Evolutionary conservation across 1,139 yeast genomes (phyloP).

Genomic region (Hansenula lynferdii): DNA sequence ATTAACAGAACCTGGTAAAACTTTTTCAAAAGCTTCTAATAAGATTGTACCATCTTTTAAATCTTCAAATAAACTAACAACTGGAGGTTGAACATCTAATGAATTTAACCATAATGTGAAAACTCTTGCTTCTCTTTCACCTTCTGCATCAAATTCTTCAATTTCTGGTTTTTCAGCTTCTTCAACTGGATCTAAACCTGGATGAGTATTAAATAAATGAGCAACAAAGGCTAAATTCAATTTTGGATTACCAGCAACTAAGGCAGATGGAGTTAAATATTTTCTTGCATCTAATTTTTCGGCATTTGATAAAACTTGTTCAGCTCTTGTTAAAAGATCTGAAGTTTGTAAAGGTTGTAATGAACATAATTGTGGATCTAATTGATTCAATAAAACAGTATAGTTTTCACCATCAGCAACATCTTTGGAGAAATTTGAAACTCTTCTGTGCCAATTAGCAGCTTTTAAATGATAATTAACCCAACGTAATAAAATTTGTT

Average conservation of each 20-base stretch:
- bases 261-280: constrained; percentile 87
- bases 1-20: constrained; percentile 88
- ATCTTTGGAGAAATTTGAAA: constrained; percentile 79
- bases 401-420: constrained; percentile 95
- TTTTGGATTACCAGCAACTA: constrained; percentile 95
- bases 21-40: constrained; percentile 93
- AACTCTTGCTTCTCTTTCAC: constrained; percentile 98
- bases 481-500: constrained; percentile 95
- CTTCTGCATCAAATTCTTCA: constrained; percentile 97
- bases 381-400: constrained; percentile 81
- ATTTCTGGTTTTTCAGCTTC: constrained; percentile 87
- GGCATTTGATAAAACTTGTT: constrained; percentile 77
- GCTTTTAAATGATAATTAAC: constrained; percentile 93
- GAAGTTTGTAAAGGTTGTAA: constrained; percentile 64
- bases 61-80: constrained; percentile 88
- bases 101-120: constrained; percentile 97
- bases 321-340: constrained; percentile 79
- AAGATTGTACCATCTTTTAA: constrained; percentile 88
- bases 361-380: constrained; percentile 81
- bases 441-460: constrained; percentile 88
- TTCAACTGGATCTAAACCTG: constrained; percentile 94
- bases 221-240: constrained; percentile 97
- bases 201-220: constrained; percentile 91
- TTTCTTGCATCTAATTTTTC: constrained; percentile 91
- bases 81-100: constrained; percentile 92